Base-by-base conservation (phyloP, 305 asterid genomes). In the Fraxinus latifolia region DNA sequence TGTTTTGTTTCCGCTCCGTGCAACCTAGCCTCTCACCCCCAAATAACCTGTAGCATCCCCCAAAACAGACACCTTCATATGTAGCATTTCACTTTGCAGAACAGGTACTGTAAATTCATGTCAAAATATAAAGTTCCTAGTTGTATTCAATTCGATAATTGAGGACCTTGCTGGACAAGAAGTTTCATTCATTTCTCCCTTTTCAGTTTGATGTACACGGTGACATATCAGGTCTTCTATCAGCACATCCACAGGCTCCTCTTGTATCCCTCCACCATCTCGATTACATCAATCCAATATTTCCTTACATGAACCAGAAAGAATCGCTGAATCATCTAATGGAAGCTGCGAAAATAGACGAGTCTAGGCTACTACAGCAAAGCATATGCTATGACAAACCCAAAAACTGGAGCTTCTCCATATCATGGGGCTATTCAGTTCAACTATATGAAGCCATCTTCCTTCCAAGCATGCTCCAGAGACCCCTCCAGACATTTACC, bases 381-480 rank as follows among this genome's bases (percentile, higher is more conserved):
- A 85, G 65, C 5, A 80, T 88, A 11, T 85, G 90, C 85, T 85
- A 85, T 15, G 37, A 84, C 84, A 71, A 78, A 21, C 84, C 85
- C 0, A 71, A 75, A 3, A 84, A 80, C 76, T 88, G 90, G 90
- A 82, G 85, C 0, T 68, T 88, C 81, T 82, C 89, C 1, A 72
- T 88, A 36, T 84, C 90, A 6, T 86, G 88, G 84, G 90, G 86
- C n/a, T 88, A 86, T 39, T 70, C 86, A 2, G 60, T 88, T 68
- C 86, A 88, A 19, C 5, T 88, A 23, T 86, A 88, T 29, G 85
- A 86, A 76, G 37, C 87, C 39, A 74, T 80, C 27, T 25, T 85
- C 37, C 79, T 73, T 8, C 88, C 85, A 19, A 88, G 90, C 81
- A n/a, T 77, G 0, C 82, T 88, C 33, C 85, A 78, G 70, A 81